Conservation (phyloP, 1,139 yeast genomes). For the Yamadazyma pseudoaaseri region DNA sequence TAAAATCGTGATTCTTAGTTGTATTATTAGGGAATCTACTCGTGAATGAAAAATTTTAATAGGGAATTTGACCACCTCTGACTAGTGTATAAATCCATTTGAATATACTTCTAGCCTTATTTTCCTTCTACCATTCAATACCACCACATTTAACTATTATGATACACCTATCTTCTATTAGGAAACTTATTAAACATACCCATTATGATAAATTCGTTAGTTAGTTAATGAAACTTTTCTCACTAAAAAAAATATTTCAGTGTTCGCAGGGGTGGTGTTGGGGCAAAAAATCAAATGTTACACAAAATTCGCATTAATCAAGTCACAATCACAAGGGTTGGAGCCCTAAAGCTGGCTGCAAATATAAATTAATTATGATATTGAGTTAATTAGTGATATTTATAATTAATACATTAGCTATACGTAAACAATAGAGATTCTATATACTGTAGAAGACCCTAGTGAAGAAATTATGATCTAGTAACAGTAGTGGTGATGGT, state of each 20-base stretch:
- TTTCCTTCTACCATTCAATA: too few relatives aligned
- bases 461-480: slow-evolving; percentile 10
- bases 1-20: too few relatives aligned
- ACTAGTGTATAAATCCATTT: background rate
- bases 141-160: too few relatives aligned
- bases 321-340: too few relatives aligned
- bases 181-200: slow-evolving; percentile 22
- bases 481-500: slow-evolving; percentile 42
- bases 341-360: too few relatives aligned
- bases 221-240: slow-evolving; percentile 12
- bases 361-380: too few relatives aligned
- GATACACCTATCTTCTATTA: background rate
- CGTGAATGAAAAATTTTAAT: too few relatives aligned
- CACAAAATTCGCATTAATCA: too few relatives aligned
- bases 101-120: too few relatives aligned
- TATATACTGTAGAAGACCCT: slow-evolving; percentile 6
- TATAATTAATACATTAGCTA: slow-evolving; percentile 1
- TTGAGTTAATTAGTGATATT: too few relatives aligned
- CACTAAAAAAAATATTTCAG: slow-evolving; percentile 8
- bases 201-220: slow-evolving; percentile 30
- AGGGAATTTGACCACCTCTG: too few relatives aligned
- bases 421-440: background rate
- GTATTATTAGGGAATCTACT: too few relatives aligned
- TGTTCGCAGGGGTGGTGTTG: slow-evolving; percentile 2
- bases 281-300: slow-evolving; percentile 1